Evolutionary conservation across 2,329 filamentous ascomycete species (phyloP).

Genomic region (Xylaria sp.): DNA sequence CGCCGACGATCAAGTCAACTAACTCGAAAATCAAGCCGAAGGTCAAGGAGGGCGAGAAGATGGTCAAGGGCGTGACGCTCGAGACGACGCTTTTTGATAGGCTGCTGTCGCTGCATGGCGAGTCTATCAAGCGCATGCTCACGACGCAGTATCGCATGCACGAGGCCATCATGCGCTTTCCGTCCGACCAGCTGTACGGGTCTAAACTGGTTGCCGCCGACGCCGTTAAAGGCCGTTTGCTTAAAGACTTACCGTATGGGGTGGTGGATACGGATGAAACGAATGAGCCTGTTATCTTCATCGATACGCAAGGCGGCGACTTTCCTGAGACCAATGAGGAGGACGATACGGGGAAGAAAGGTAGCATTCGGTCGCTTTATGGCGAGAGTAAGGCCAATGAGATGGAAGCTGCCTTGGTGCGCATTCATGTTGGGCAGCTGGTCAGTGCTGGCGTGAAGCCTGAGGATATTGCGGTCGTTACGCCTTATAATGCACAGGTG

Average conservation of each 20-base stretch:
- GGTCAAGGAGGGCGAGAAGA: slow-evolving; percentile 43
- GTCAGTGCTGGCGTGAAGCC: slow-evolving; percentile 79
- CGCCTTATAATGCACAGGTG: slow-evolving; percentile 94
- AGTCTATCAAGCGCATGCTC: slow-evolving; percentile 88
- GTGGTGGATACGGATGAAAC: slow-evolving; percentile 86
- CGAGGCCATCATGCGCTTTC: slow-evolving; percentile 92
- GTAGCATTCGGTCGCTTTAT: slow-evolving; percentile 50
- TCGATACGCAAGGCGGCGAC: slow-evolving; percentile 93
- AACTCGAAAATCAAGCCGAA: slow-evolving; percentile 53
- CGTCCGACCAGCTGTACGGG: slow-evolving; percentile 87
- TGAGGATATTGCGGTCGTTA: slow-evolving; percentile 90
- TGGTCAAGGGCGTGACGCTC: slow-evolving; percentile 64
- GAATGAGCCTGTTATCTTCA: slow-evolving; percentile 85
- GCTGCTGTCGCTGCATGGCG: slow-evolving; percentile 79
- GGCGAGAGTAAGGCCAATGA: slow-evolving; percentile 72
- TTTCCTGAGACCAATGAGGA: slow-evolving; percentile 85
- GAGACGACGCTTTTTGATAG: slow-evolving; percentile 95
- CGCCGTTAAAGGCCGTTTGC: slow-evolving; percentile 73
- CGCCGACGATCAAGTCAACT: slow-evolving; percentile 89
- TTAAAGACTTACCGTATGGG: slow-evolving; percentile 78
- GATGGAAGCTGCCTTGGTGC: slow-evolving; percentile 83
- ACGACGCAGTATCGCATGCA: slow-evolving; percentile 99
- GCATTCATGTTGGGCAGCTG: slow-evolving; percentile 75
- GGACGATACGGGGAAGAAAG: slow-evolving; percentile 53
- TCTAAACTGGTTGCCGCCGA: slow-evolving; percentile 81